Evolutionary conservation across 768 basidiomycete species (phyloP), one percentile per base, ranked within the genome.

Genomic region (Hydnomerulius pinastri): DNA sequence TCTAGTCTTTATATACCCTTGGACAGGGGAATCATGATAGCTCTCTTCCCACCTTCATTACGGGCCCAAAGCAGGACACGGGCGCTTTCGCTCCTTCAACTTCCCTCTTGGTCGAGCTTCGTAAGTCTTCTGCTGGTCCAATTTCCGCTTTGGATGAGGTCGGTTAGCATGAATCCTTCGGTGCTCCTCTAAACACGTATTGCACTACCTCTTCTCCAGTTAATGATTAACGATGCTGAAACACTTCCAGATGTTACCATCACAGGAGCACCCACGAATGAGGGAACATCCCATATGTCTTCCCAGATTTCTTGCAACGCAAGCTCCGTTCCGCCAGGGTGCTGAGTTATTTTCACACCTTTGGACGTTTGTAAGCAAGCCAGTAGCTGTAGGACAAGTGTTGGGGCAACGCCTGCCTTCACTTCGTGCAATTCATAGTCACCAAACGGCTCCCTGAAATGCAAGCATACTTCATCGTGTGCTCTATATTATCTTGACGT

Each of bases 11-110:
- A n/a, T n/a, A n/a, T n/a, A n/a, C n/a, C n/a, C n/a, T n/a, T n/a
- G n/a, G 23, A 2, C 17, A 48, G 40, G 23, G 37, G 18, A 6
- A 27, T 25, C 7, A 17, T 44, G 15, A 20, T 37, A 11, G n/a
- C 13, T 32, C 35, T n/a, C 36, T 37, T 50, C 49, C 33, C 33
- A 46, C 49, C 49, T 46, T 50, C 43, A 50, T 50, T 44, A 32
- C 44, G 25, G 44, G 43, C 20, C 30, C 18, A 43, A 21, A 8
- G 39, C 11, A 18, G 10, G 28, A 46, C 6, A 21, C 44, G 48
- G 28, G 33, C 43, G n/a, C 42, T 43, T 32, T 21, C 13, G 20
- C 18, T 21, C 23, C 35, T 25, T n/a, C 46, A 33, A 20, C 27
- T 46, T 38, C 44, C 33, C 21, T 23, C 29, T 35, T 29, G 5